Conservation (phyloP, 495 filamentous ascomycete genomes). For the Daldinia childiae region DNA sequence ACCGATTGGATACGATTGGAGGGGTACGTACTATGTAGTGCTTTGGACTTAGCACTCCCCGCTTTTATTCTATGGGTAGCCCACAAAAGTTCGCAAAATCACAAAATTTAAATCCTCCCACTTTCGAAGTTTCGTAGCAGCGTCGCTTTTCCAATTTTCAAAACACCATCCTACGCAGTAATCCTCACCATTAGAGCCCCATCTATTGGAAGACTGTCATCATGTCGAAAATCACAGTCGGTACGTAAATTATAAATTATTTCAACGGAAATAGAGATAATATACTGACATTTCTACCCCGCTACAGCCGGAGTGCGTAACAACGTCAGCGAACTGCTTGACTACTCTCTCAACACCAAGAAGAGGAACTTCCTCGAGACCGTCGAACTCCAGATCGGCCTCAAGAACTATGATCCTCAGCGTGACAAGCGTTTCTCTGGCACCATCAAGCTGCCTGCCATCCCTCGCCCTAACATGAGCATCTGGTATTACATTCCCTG, state of each 20-base stretch:
- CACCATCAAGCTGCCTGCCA: slow-evolving; percentile 89
- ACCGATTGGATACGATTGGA: background rate
- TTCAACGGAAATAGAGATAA: background rate
- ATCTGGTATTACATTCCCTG: slow-evolving; percentile 68
- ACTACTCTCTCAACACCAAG: slow-evolving; percentile 96
- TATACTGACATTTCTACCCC: slow-evolving; percentile 39
- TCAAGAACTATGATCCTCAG: slow-evolving; percentile 99
- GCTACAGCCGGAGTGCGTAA: slow-evolving; percentile 89
- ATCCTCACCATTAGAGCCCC: slow-evolving; percentile 76
- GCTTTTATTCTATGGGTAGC: background rate
- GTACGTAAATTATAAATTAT: slow-evolving; percentile 57
- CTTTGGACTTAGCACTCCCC: background rate
- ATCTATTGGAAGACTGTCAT: slow-evolving; percentile 75
- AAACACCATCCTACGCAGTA: slow-evolving; percentile 54
- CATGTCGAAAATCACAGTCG: slow-evolving; percentile 91
- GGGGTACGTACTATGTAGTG: background rate
- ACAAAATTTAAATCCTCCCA: slow-evolving; percentile 8
- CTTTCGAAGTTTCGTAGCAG: slow-evolving; percentile 2
- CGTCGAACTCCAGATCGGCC: slow-evolving; percentile 94
- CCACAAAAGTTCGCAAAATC: slow-evolving; percentile 3
- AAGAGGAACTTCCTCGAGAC: slow-evolving; percentile 99
- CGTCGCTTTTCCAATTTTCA: slow-evolving; percentile 18
- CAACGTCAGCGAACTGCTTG: slow-evolving; percentile 88
- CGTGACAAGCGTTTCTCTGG: slow-evolving; percentile 99
- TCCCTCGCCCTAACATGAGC: slow-evolving; percentile 93